Conservation (phyloP, 2,329 filamentous ascomycete genomes). For the Ceratocystis eucalypticola region DNA sequence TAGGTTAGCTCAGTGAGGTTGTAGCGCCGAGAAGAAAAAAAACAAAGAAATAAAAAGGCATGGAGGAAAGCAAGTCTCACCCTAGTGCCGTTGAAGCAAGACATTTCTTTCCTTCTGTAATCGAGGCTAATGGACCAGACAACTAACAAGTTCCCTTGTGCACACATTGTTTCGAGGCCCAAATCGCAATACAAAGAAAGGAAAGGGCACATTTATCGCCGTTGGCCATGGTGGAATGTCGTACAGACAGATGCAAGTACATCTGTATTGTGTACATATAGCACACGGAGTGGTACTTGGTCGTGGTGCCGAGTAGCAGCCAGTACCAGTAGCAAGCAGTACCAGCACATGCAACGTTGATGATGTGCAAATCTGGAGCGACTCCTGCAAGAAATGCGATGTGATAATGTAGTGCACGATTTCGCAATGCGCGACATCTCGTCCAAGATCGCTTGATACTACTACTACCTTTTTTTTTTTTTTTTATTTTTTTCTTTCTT, state of each 20-base stretch:
- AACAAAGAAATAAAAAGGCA: background rate
- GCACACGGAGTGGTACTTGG: background rate
- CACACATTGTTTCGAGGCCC: background rate
- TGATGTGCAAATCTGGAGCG: background rate
- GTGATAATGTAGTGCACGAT: background rate
- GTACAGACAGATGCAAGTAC: background rate
- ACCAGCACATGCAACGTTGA: background rate
- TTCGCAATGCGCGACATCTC: background rate
- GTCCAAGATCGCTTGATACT: background rate
- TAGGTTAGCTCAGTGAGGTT: too few relatives aligned
- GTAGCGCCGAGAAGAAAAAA: too few relatives aligned
- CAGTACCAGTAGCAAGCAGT: too few relatives aligned
- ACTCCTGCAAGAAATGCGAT: background rate
- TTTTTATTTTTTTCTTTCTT: background rate
- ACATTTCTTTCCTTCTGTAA: background rate
- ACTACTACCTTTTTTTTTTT: background rate
- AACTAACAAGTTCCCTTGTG: background rate
- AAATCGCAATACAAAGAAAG: background rate
- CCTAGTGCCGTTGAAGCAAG: background rate
- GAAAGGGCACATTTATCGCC: background rate
- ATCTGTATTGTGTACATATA: background rate
- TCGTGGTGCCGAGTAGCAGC: background rate
- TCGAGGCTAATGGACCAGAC: background rate
- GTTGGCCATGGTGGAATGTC: background rate
- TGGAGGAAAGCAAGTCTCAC: background rate